Evolutionary conservation across 768 basidiomycete genomes (phyloP).

Genomic region (Amanita inopinata): DNA sequence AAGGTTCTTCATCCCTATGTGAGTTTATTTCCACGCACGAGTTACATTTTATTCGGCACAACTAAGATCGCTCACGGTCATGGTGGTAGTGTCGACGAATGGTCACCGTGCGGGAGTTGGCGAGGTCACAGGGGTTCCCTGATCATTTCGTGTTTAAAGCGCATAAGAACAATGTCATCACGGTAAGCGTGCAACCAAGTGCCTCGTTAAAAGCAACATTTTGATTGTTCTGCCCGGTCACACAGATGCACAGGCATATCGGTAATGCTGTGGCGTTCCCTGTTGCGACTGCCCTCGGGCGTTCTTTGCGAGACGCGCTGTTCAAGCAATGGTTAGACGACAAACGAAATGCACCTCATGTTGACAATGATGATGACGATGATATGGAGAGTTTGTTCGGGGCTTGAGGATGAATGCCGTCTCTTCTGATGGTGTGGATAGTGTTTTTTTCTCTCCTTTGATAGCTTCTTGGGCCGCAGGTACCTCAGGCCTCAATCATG

Average conservation of each 20-base stretch:
- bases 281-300: constrained; percentile 53
- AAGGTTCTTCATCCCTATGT: constrained; percentile 61
- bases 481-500: too few relatives aligned
- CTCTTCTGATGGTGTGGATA: too few relatives aligned
- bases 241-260: constrained; percentile 71
- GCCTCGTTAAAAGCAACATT: too few relatives aligned
- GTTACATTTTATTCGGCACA: too few relatives aligned
- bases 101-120: constrained; percentile 66
- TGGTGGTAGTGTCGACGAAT: constrained; percentile 51
- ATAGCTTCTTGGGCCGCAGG: too few relatives aligned
- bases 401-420: not conserved
- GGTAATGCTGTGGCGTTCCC: constrained; percentile 74
- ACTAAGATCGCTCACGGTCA: too few relatives aligned
- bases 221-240: not conserved
- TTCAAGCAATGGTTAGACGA: constrained; percentile 42
- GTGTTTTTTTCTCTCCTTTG: too few relatives aligned
- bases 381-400: not conserved
- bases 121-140: constrained; percentile 75
- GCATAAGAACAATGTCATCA: constrained; percentile 41
- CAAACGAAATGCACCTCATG: constrained; percentile 9
- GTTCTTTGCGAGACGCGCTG: constrained; percentile 43
- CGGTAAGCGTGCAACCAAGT: constrained; percentile 37
- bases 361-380: constrained; percentile 15
- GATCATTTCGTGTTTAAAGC: constrained; percentile 61
- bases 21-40: constrained; percentile 15